phyloP scores from a whole-genome alignment of 2,329 filamentous ascomycete genomes.

The Akanthomyces muscarius region DNA sequence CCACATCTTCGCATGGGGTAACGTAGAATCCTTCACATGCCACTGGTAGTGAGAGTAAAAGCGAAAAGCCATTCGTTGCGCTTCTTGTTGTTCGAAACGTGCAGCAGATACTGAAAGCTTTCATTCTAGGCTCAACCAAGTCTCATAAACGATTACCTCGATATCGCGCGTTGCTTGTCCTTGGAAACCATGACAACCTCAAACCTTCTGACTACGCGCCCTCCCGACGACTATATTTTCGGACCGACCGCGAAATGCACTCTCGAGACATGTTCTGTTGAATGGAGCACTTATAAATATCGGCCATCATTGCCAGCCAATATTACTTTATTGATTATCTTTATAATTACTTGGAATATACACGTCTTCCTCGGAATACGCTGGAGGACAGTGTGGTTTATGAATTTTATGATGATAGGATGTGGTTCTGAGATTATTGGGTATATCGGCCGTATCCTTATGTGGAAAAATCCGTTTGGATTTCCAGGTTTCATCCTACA shows the following conservation, averaged over 20 bases:
- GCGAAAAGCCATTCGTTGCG: background rate
- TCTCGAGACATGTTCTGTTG: constrained; percentile 42
- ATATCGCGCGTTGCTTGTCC: background rate
- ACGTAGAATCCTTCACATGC: background rate
- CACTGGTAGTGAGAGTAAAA: background rate
- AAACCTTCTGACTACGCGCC: background rate
- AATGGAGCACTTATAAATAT: constrained; percentile 45
- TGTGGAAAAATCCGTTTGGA: constrained; percentile 53
- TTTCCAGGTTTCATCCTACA: constrained; percentile 60
- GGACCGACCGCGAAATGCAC: constrained; percentile 48
- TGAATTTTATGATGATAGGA: constrained; percentile 48
- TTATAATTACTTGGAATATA: constrained; percentile 42
- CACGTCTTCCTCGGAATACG: constrained; percentile 40
- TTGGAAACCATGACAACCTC: background rate
- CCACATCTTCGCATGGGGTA: too few species aligned
- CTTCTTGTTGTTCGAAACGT: background rate
- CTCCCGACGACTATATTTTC: constrained; percentile 28
- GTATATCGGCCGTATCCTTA: constrained; percentile 55
- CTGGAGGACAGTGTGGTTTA: constrained; percentile 42
- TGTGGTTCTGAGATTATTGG: constrained; percentile 57
- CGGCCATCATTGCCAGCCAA: constrained; percentile 42
- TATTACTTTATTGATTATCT: constrained; percentile 39
- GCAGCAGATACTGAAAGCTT: background rate
- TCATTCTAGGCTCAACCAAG: background rate
- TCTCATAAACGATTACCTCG: background rate